These are phyloP conservation scores for Beauveria varroae DNA, from an alignment of 2,329 filamentous ascomycete genomes.

Conservation along the genomic window DNA sequence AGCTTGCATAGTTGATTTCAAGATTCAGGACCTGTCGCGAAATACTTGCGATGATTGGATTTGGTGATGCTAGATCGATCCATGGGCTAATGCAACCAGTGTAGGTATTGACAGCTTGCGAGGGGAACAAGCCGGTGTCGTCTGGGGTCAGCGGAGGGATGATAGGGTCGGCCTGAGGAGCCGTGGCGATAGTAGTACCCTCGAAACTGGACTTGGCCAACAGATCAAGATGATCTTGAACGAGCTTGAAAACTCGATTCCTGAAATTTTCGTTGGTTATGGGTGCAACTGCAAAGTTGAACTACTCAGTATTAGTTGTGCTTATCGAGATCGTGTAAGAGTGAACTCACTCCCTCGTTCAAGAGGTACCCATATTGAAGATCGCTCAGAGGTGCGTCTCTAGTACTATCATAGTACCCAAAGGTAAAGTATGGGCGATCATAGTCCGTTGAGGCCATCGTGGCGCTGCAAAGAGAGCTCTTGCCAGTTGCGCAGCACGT, in stretches of 20 bases:
- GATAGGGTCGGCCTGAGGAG: slow-evolving; percentile 46
- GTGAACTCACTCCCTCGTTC: slow-evolving; percentile 55
- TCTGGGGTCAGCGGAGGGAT: slow-evolving; percentile 66
- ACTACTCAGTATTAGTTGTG: slow-evolving; percentile 39
- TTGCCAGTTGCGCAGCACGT: slow-evolving; percentile 13
- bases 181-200: slow-evolving; percentile 34
- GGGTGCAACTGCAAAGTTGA: slow-evolving; percentile 70
- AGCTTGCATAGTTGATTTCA: slow-evolving; percentile 90
- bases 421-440: slow-evolving; percentile 52
- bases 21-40: slow-evolving; percentile 85
- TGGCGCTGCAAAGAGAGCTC: slow-evolving; percentile 6
- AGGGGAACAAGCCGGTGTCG: slow-evolving; percentile 68
- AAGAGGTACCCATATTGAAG: slow-evolving; percentile 60
- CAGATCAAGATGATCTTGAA: slow-evolving; percentile 46
- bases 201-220: slow-evolving; percentile 33
- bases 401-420: slow-evolving; percentile 66
- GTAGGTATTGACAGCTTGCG: slow-evolving; percentile 61
- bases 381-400: slow-evolving; percentile 53
- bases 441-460: background rate
- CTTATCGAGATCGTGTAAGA: slow-evolving; percentile 9
- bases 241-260: slow-evolving; percentile 55
- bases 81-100: slow-evolving; percentile 79
- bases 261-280: slow-evolving; percentile 71
- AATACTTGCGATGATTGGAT: slow-evolving; percentile 76
- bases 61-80: slow-evolving; percentile 81